Conservation (phyloP, 345 rosid genomes). For the Syzygium aqueum region DNA sequence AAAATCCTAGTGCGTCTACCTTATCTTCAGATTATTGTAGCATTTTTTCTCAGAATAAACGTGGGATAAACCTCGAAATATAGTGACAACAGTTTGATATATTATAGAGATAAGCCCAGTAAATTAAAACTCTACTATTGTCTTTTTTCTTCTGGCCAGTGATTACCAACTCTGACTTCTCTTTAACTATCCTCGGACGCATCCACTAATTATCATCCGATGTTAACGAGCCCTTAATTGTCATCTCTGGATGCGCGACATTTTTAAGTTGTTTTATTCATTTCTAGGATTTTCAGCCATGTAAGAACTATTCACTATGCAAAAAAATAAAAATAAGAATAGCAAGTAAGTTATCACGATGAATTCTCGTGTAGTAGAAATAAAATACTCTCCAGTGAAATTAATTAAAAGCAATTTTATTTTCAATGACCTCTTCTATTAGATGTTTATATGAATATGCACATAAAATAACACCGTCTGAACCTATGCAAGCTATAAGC, state of each 20-base stretch:
- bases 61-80: not conserved
- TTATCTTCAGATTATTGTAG: not conserved
- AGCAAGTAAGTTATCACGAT: not conserved
- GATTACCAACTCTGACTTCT: not conserved
- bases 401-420: not conserved
- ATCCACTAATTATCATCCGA: not conserved
- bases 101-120: not conserved
- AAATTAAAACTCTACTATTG: not conserved
- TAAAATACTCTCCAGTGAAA: not conserved
- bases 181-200: not conserved
- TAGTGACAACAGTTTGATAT: not conserved
- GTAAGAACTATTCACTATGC: not conserved
- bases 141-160: not conserved
- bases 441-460: too few relatives aligned
- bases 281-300: not conserved
- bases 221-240: not conserved
- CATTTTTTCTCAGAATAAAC: not conserved
- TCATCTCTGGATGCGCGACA: not conserved
- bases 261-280: not conserved
- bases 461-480: too few relatives aligned
- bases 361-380: not conserved
- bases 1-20: rapidly evolving
- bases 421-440: not conserved
- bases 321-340: not conserved
- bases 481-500: too few relatives aligned